phyloP scores from a whole-genome alignment of 495 filamentous ascomycete genomes.

The Podospora pseudocomata region DNA sequence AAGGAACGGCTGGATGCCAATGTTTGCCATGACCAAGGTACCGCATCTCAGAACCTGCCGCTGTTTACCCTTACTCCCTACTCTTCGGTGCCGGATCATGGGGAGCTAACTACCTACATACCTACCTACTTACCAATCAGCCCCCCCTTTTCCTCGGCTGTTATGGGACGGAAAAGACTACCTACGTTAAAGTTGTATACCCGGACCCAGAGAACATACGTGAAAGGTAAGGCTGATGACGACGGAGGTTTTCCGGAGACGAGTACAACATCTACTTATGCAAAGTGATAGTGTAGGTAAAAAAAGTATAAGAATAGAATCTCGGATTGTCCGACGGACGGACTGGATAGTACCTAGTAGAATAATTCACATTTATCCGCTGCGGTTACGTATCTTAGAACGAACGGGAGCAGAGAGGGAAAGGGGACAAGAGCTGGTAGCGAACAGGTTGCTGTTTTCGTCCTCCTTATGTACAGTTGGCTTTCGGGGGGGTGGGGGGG shows the following conservation, averaged over 20 bases:
- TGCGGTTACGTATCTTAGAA: not conserved
- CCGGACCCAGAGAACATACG: not conserved
- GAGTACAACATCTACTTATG: not conserved
- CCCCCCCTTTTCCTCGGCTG: not conserved
- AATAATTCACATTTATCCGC: not conserved
- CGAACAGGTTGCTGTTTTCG: not conserved
- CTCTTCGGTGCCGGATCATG: not conserved
- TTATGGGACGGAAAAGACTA: not conserved
- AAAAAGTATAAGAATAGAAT: not conserved
- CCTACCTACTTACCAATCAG: not conserved
- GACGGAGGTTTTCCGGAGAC: not conserved
- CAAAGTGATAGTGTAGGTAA: not conserved
- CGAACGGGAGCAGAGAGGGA: not conserved
- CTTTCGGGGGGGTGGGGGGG: too few relatives aligned
- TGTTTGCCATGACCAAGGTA: not conserved
- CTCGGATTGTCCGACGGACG: not conserved
- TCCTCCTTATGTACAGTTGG: not conserved
- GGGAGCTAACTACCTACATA: not conserved
- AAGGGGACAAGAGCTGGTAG: not conserved
- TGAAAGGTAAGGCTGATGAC: not conserved
- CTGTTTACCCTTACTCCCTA: not conserved
- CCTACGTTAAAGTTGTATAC: not conserved
- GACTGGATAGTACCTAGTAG: not conserved
- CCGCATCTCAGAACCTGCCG: not conserved
- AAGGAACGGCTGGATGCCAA: not conserved